phyloP scores from a whole-genome alignment of 2,329 filamentous ascomycete species.

The Penicillium italicum region DNA sequence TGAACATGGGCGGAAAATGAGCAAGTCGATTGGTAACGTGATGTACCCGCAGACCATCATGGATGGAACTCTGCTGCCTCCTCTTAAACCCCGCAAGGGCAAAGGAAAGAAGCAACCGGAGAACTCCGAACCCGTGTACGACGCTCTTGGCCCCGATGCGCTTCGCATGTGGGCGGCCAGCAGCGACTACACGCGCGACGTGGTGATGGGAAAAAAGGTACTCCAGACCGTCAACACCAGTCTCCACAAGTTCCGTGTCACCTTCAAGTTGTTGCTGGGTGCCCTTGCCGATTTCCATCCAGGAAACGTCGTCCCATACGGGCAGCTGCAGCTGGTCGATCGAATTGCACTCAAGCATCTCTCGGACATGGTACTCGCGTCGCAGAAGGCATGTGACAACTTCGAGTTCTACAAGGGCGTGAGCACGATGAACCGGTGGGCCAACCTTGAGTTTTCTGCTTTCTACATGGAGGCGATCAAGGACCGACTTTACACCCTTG shows the following conservation, averaged over 20 bases:
- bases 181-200: conserved; percentile 85
- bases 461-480: conserved; percentile 94
- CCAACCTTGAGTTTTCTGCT: conserved; percentile 77
- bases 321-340: conserved; percentile 60
- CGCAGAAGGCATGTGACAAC: conserved; percentile 61
- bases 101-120: conserved; percentile 47
- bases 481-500: conserved; percentile 83
- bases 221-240: conserved; percentile 72
- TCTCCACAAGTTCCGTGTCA: conserved; percentile 82
- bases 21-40: conserved; percentile 90
- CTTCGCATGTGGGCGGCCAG: conserved; percentile 87
- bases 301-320: conserved; percentile 36
- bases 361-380: conserved; percentile 59
- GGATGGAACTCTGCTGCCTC: conserved; percentile 72
- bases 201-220: conserved; percentile 74
- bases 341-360: conserved; percentile 76
- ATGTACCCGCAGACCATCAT: conserved; percentile 80
- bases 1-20: conserved; percentile 92
- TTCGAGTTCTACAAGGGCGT: conserved; percentile 82
- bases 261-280: conserved; percentile 85
- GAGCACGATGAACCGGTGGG: conserved; percentile 71
- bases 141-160: conserved; percentile 78
- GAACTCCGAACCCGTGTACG: conserved; percentile 47
- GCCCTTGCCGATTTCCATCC: conserved; percentile 58
- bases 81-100: conserved; percentile 61